phyloP scores from a whole-genome alignment of 176 grass and related monocot genomes.

The Eragrostis nindensis region DNA sequence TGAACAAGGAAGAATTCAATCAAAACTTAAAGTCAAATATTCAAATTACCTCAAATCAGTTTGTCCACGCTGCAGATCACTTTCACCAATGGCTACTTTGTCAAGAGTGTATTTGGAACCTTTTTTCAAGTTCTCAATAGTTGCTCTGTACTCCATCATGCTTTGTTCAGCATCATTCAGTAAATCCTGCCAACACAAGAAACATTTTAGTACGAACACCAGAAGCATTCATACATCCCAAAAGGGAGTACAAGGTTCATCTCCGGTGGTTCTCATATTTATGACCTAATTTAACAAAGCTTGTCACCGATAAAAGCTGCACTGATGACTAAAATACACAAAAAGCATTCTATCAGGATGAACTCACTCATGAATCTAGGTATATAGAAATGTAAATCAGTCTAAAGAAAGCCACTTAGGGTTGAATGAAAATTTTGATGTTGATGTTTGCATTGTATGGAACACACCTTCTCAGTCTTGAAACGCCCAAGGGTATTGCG shows the following conservation, averaged over 20 bases:
- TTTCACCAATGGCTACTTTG: conserved; percentile 78
- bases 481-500: conserved; percentile 86
- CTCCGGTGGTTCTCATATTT: not conserved
- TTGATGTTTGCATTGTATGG: conserved; percentile 11
- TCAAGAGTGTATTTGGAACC: conserved; percentile 73
- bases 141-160: conserved; percentile 71
- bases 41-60: conserved; percentile 69
- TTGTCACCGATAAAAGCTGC: too few species aligned
- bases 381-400: not conserved
- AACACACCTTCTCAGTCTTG: conserved; percentile 86
- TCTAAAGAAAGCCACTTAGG: conserved; percentile 24
- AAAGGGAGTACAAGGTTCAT: not conserved
- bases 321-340: too few species aligned
- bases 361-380: not conserved
- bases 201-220: not conserved
- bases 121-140: conserved; percentile 74
- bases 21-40: not conserved
- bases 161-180: conserved; percentile 78
- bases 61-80: conserved; percentile 74
- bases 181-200: conserved; percentile 50
- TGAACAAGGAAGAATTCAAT: conserved; percentile 3
- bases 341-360: too few species aligned
- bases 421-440: not conserved
- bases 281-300: conserved; percentile 19
- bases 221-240: conserved; percentile 1